Conservation (phyloP, 306 rosid genomes). For the Acacia acuminata region DNA sequence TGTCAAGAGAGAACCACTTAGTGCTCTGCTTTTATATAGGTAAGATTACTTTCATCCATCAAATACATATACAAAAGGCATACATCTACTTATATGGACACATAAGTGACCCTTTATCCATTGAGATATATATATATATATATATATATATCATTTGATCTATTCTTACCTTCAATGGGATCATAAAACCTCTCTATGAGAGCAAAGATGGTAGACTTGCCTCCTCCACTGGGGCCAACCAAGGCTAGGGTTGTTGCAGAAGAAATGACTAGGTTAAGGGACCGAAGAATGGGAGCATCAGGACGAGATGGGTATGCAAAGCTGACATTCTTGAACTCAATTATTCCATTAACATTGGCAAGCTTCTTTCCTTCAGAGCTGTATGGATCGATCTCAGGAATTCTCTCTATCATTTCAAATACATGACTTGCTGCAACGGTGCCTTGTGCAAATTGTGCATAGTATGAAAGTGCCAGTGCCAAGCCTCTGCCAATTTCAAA, state of each 20-base stretch:
- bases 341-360: slow-evolving; percentile 56
- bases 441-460: slow-evolving; percentile 88
- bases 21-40: no score
- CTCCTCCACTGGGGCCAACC: slow-evolving; percentile 95
- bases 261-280: slow-evolving; percentile 67
- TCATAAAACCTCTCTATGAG: slow-evolving; percentile 89
- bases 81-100: no score
- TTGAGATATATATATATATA: no score
- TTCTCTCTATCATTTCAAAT: slow-evolving; percentile 70
- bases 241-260: slow-evolving; percentile 73
- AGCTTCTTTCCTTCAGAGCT: slow-evolving; percentile 61
- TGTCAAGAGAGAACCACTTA: no score
- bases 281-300: slow-evolving; percentile 52
- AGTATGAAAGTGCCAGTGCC: slow-evolving; percentile 84
- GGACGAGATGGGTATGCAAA: slow-evolving; percentile 87
- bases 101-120: no score
- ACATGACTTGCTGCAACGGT: slow-evolving; percentile 87
- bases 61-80: neutral
- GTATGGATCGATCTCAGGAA: slow-evolving; percentile 85
- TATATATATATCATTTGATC: no score
- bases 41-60: neutral
- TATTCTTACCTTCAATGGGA: slow-evolving; percentile 57
- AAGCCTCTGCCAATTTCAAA: slow-evolving; percentile 57
- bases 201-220: slow-evolving; percentile 87
- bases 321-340: slow-evolving; percentile 67